Evolutionary conservation across 352 stramenopile genomes (phyloP).

Genomic region (Phytophthora chlamydospora): DNA sequence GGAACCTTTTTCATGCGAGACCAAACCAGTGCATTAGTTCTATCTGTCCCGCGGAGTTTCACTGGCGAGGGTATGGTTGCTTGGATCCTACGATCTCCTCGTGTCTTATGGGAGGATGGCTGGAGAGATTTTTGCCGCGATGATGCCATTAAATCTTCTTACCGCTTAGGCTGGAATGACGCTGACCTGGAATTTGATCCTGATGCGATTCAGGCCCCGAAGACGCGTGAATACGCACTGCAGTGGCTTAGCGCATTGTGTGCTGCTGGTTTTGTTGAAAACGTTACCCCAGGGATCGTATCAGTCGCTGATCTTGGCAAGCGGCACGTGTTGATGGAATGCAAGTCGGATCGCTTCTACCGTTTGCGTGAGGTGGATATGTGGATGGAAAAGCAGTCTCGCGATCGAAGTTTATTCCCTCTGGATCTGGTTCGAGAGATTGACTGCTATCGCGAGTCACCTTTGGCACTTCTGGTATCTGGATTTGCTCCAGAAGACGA

Average conservation of each 20-base stretch:
- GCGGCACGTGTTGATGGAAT: constrained; percentile 53
- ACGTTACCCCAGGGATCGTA: constrained; percentile 31
- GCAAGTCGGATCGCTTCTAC: constrained; percentile 54
- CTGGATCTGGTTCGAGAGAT: constrained; percentile 71
- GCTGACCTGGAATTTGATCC: constrained; percentile 38
- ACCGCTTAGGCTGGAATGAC: constrained; percentile 46
- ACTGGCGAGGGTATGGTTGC: constrained; percentile 67
- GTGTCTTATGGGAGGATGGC: constrained; percentile 56
- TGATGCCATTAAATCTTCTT: constrained; percentile 19
- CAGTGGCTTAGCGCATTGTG: constrained; percentile 66
- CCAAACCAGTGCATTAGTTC: constrained; percentile 40
- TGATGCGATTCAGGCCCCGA: constrained; percentile 58
- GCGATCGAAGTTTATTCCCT: constrained; percentile 56
- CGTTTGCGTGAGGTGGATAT: constrained; percentile 60
- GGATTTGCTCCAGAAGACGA: not conserved
- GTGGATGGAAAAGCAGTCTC: constrained; percentile 43
- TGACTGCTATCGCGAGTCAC: constrained; percentile 44
- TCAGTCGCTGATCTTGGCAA: constrained; percentile 35
- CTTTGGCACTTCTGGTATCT: not conserved
- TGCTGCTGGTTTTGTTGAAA: constrained; percentile 68
- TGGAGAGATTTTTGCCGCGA: constrained; percentile 64
- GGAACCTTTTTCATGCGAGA: constrained; percentile 63
- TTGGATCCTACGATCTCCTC: constrained; percentile 56
- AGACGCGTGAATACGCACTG: constrained; percentile 32
- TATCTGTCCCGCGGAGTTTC: constrained; percentile 54